These are phyloP conservation scores for Ambrosia artemisiifolia DNA, from an alignment of 129 eudicot species.

Conservation along the genomic window DNA sequence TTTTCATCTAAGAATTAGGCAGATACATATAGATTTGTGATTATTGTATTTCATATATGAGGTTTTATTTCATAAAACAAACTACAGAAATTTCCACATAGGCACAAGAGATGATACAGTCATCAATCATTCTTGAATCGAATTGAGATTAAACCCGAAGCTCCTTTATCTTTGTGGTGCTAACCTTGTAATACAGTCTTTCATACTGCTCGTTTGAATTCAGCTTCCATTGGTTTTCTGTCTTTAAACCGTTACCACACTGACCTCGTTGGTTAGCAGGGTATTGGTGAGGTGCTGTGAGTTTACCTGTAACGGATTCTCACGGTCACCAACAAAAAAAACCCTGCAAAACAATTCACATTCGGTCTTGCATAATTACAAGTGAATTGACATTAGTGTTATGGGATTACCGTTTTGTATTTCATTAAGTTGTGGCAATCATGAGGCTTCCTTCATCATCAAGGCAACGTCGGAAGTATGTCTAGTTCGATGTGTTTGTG, in stretches of 20 bases:
- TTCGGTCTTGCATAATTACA: background rate
- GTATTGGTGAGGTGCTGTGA: too few species aligned
- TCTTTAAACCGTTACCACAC: too few species aligned
- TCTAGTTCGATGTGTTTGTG: slow-evolving; percentile 27
- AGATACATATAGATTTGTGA: slow-evolving; percentile 14
- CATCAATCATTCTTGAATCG: slow-evolving; percentile 80
- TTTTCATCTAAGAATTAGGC: background rate
- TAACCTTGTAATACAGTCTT: slow-evolving; percentile 58
- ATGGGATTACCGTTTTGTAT: background rate
- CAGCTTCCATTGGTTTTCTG: too few species aligned
- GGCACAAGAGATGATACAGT: slow-evolving; percentile 48
- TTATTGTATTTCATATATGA: background rate
- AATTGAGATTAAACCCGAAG: slow-evolving; percentile 71
- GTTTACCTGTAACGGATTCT: too few species aligned
- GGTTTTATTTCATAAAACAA: background rate
- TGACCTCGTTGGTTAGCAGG: too few species aligned
- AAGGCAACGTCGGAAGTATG: slow-evolving; percentile 5
- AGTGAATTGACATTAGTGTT: too few species aligned
- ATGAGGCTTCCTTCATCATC: background rate
- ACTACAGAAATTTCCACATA: background rate
- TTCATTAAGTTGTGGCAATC: background rate
- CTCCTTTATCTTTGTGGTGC: slow-evolving; percentile 47
- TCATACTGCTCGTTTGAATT: slow-evolving; percentile 35
- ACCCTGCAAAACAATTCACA: slow-evolving; percentile 51
- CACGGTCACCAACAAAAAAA: background rate